Evolutionary conservation across 2,329 filamentous ascomycete genomes (phyloP), one percentile per base, ranked within the genome.

Genomic region (Neonectria sp.): DNA sequence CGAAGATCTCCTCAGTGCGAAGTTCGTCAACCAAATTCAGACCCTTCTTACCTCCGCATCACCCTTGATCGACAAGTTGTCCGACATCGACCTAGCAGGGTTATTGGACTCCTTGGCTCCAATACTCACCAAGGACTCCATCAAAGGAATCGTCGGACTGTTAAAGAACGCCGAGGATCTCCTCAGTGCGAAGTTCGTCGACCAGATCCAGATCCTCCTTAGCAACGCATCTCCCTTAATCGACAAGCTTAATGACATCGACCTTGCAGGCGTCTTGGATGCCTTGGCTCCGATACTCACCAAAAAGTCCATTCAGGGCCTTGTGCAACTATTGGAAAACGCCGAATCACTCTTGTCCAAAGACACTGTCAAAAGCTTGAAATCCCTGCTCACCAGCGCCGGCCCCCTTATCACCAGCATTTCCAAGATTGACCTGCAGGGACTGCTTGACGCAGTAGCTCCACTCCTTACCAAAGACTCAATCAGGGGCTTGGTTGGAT

Each of bases 41-140:
- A 59, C 58, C 62, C 33, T 57, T 71, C 31, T 71, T 60, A 29
- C 55, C n/a, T 73, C 70, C 17, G 74, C 69, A 11, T 73, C 68
- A 13, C 77, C 72, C 6, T 63, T 76, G 9, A 72, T 79, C 9
- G 68, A 78, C 4, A 71, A 71, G 17, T 31, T 79, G 1, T 67
- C 76, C 55, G 75, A 79, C 40, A 72, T 83, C 6, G 79, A 83
- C n/a, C 63, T 84, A 0, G 69, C 77, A 63, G 75, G 75, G 8
- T 61, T 82, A 1, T 62, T 82, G 3, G 70, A 78, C 9, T 63
- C 68, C 2, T 68, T 73, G 12, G 64, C 60, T 15, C 73, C 78
- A 0, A 65, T 80, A 1, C 66, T 80, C 12, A 75, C 71, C 4
- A 67, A 71, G 25, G 74, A 79, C 0, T 71, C 71, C 0, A 74